phyloP scores from a whole-genome alignment of 148 eudicot genomes.

The Arctostaphylos glauca region DNA sequence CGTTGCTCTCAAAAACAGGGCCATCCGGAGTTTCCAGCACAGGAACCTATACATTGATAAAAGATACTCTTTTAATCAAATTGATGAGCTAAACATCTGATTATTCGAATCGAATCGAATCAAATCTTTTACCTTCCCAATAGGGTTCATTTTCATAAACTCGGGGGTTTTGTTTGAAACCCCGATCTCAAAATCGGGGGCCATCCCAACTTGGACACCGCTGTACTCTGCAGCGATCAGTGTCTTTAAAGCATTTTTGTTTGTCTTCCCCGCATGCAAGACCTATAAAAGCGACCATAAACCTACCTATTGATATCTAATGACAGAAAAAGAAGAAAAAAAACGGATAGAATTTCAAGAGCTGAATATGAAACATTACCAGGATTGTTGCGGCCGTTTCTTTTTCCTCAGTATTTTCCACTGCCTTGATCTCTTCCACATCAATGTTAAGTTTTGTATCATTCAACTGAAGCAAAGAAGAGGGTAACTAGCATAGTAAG shows the following conservation, averaged over 20 bases:
- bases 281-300: constrained; percentile 28
- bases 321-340: background rate
- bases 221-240: constrained; percentile 65
- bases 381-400: no score
- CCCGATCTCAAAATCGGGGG: constrained; percentile 57
- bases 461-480: no score
- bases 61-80: background rate
- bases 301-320: background rate
- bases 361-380: no score
- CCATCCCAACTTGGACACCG: constrained; percentile 53
- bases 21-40: constrained; percentile 72
- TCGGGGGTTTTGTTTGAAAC: constrained; percentile 67
- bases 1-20: constrained; percentile 63
- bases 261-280: constrained; percentile 42
- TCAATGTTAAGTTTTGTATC: no score
- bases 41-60: constrained; percentile 40
- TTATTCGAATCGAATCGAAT: background rate
- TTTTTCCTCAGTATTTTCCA: no score
- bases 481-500: no score
- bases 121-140: constrained; percentile 50
- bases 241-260: constrained; percentile 68
- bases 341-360: background rate
- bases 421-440: no score
- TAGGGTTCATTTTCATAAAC: constrained; percentile 70
- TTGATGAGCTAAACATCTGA: background rate